Conservation (phyloP, 768 basidiomycete genomes). For the Lactarius akahatsu region DNA sequence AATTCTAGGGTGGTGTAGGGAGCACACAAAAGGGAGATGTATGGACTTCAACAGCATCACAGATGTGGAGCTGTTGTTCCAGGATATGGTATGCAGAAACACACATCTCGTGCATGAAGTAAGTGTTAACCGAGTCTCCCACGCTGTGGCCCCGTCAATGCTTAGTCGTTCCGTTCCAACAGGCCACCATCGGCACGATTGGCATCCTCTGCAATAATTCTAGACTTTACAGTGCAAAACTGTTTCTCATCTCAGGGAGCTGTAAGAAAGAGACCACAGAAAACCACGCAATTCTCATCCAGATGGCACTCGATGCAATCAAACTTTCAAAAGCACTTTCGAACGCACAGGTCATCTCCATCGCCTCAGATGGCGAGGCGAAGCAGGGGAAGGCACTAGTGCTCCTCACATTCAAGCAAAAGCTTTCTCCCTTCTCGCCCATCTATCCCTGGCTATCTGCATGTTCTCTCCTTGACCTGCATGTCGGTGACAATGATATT, state of each 20-base stretch:
- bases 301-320: neutral
- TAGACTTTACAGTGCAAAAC: conserved; percentile 9
- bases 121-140: neutral
- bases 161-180: neutral
- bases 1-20: conserved; percentile 8
- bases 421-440: neutral
- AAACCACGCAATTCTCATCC: neutral
- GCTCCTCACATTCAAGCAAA: neutral
- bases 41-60: conserved; percentile 1
- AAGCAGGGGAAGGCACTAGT: neutral
- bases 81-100: neutral
- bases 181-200: conserved; percentile 18
- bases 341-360: neutral
- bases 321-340: neutral
- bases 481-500: conserved; percentile 4
- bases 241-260: conserved; percentile 2
- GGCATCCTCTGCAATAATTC: neutral
- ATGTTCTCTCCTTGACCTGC: neutral
- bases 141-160: no score
- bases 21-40: neutral
- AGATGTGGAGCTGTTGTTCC: neutral
- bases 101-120: conserved; percentile 11
- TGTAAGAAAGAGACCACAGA: neutral
- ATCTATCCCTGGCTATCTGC: neutral
- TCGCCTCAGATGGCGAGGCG: neutral